A percentile compares a stretch with the other conserved stretches of the same genome.
Evolutionary conservation across 345 rosid species (phyloP).

Genomic region (Aquilaria yunnanensis): DNA sequence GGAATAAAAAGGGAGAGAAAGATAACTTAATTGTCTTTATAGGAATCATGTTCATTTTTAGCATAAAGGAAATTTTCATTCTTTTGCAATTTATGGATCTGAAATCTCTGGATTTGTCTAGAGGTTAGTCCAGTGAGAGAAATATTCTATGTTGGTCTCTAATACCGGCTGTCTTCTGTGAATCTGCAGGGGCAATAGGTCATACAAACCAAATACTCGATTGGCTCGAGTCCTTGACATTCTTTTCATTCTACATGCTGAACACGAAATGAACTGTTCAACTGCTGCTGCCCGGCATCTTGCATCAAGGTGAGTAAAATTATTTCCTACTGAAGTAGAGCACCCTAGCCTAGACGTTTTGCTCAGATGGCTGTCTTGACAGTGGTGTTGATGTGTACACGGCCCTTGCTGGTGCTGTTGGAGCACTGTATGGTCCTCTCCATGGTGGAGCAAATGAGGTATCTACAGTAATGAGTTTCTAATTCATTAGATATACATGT

Average conservation of each 20-base stretch:
- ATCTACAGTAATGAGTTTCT: slow-evolving; percentile 11
- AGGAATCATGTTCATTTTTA: too few relatives aligned
- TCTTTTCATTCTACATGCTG: slow-evolving; percentile 92
- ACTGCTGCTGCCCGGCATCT: slow-evolving; percentile 97
- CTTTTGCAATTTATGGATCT: too few relatives aligned
- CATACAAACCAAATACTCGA: slow-evolving; percentile 88
- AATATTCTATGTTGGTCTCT: too few relatives aligned
- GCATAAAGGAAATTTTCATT: too few relatives aligned
- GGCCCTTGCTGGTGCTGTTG: slow-evolving; percentile 93
- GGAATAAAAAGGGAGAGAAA: too few relatives aligned
- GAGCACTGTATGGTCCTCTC: slow-evolving; percentile 96
- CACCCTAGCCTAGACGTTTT: neutral
- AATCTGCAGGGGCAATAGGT: slow-evolving; percentile 66
- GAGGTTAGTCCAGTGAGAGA: too few relatives aligned
- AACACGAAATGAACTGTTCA: slow-evolving; percentile 98
- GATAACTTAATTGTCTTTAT: too few relatives aligned
- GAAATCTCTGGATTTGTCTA: too few relatives aligned
- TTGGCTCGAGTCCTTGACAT: slow-evolving; percentile 86
- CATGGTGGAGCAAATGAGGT: slow-evolving; percentile 99
- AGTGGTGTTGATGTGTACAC: slow-evolving; percentile 95
- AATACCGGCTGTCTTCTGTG: slow-evolving; percentile 1
- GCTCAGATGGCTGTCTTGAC: slow-evolving; percentile 14
- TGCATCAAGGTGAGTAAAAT: slow-evolving; percentile 69
- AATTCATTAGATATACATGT: neutral
- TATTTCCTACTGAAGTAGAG: slow-evolving; percentile 7